Conservation (phyloP, 371 early-diverging fungal species). For the Lichtheimia ramosa region DNA sequence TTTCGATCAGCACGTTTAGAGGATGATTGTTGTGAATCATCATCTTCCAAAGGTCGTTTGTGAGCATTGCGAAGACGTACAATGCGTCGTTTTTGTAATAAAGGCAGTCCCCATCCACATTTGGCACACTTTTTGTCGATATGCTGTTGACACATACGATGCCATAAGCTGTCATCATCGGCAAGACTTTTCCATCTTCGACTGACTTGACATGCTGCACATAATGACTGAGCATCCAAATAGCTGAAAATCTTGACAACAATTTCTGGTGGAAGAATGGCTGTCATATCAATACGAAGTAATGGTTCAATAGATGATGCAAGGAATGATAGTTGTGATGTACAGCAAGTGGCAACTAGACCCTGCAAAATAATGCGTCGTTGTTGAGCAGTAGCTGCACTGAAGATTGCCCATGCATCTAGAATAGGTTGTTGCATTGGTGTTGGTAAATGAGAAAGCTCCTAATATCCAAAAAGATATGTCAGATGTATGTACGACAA, state of each 20-base stretch:
- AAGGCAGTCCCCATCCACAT: conserved; percentile 95
- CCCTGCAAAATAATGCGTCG: conserved; percentile 63
- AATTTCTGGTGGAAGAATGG: conserved; percentile 76
- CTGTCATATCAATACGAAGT: conserved; percentile 70
- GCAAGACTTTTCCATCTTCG: conserved; percentile 77
- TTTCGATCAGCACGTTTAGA: conserved; percentile 13
- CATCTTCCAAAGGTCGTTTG: conserved; percentile 16
- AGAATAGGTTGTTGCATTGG: conserved; percentile 39
- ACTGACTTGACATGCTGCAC: conserved; percentile 86
- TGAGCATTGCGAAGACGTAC: conserved; percentile 7
- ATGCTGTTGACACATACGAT: conserved; percentile 94
- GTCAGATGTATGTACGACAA: background rate
- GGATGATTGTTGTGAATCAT: background rate
- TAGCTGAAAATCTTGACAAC: conserved; percentile 78
- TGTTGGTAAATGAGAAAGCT: conserved; percentile 9
- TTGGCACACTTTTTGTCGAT: conserved; percentile 93
- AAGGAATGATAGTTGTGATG: conserved; percentile 50
- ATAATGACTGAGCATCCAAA: conserved; percentile 89
- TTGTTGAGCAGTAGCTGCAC: conserved; percentile 39
- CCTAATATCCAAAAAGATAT: background rate
- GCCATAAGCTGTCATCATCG: conserved; percentile 92
- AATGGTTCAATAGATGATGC: conserved; percentile 38
- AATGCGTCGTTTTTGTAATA: conserved; percentile 53
- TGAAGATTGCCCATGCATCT: conserved; percentile 53
- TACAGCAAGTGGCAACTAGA: conserved; percentile 53